phyloP scores from a whole-genome alignment of 1,284 basidiomycete species.

The Marasmius fiardii region DNA sequence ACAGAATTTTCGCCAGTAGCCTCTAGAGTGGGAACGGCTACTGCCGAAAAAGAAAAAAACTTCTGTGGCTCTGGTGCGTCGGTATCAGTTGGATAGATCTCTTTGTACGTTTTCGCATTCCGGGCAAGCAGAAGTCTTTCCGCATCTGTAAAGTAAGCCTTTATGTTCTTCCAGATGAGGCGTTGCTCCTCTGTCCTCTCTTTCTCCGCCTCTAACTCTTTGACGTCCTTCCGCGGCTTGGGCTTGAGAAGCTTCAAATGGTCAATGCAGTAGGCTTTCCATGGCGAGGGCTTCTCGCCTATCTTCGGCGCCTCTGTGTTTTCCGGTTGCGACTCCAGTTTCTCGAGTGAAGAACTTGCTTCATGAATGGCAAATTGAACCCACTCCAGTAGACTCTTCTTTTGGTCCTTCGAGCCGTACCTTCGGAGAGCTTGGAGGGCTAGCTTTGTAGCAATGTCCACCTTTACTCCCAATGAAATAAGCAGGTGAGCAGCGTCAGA shows the following conservation, averaged over 20 bases:
- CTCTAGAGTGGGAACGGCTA: background rate
- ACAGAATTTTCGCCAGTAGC: background rate
- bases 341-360: constrained; percentile 21
- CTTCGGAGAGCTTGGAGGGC: constrained; percentile 16
- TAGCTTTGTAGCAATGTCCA: constrained; percentile 30
- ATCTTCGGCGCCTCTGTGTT: constrained; percentile 12
- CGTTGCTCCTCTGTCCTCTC: background rate
- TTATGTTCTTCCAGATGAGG: constrained; percentile 14
- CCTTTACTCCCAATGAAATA: constrained; percentile 37
- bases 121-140: constrained; percentile 31
- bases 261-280: background rate
- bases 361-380: constrained; percentile 29
- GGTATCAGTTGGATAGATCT: constrained; percentile 29
- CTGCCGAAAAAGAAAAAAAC: background rate
- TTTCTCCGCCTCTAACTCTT: background rate
- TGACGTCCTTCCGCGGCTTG: background rate
- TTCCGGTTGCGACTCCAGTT: constrained; percentile 23
- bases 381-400: constrained; percentile 38
- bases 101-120: constrained; percentile 43
- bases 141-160: constrained; percentile 33
- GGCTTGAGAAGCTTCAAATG: background rate
- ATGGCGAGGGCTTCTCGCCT: constrained; percentile 10
- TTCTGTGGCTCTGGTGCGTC: background rate
- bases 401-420: constrained; percentile 18
- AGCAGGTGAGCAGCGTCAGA: constrained; percentile 43